A percentile compares a stretch with the other conserved stretches of the same genome.
Conservation (phyloP, 139 green algal genomes). For the Chlamydomonas applanata region DNA sequence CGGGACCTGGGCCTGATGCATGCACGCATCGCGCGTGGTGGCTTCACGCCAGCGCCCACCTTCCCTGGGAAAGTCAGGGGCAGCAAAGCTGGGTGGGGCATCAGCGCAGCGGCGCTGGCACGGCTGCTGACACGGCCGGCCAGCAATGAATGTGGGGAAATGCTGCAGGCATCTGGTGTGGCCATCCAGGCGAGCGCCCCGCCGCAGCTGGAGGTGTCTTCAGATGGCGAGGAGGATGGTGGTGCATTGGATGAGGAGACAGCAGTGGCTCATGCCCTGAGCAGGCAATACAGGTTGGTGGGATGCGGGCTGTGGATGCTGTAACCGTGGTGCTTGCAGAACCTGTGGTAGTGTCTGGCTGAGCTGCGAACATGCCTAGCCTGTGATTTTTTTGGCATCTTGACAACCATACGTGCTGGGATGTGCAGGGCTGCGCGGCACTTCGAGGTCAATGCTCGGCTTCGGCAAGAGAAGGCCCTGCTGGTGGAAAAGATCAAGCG, state of each 20-base stretch:
- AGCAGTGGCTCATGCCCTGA: not conserved
- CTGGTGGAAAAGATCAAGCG: constrained; percentile 28
- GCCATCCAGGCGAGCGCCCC: not conserved
- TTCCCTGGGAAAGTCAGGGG: not conserved
- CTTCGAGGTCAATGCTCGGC: constrained; percentile 19
- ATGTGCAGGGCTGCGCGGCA: constrained; percentile 3
- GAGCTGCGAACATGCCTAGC: not conserved
- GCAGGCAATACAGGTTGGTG: constrained; percentile 1
- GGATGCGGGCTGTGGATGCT: not conserved
- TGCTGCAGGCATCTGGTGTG: constrained; percentile 2
- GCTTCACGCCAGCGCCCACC: constrained; percentile 50
- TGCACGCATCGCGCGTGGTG: constrained; percentile 34
- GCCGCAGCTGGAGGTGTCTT: not conserved
- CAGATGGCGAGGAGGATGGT: constrained; percentile 3
- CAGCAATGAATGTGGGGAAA: constrained; percentile 6
- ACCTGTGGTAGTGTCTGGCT: not conserved
- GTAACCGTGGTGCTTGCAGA: not conserved
- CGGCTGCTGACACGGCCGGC: not conserved
- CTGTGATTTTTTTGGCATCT: not conserved
- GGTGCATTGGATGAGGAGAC: not conserved
- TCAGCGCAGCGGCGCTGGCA: not conserved
- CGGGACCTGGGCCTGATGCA: constrained; percentile 47
- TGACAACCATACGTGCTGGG: not conserved
- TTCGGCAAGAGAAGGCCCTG: constrained; percentile 27
- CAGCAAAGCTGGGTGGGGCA: not conserved